Base-by-base conservation (phyloP, 805 yeast genomes). In the Groenewaldozyma tartarivorans region DNA sequence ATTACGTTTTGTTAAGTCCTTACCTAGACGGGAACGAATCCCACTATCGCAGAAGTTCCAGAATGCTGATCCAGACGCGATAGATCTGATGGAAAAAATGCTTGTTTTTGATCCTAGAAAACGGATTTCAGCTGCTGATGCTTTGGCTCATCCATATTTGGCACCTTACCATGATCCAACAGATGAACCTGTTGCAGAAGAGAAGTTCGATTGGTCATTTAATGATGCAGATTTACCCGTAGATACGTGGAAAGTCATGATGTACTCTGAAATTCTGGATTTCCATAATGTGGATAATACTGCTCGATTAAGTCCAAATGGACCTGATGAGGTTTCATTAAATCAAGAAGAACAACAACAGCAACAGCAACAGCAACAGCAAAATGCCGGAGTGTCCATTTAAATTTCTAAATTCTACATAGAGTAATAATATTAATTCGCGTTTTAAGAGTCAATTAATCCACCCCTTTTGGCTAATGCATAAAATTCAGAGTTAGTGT, bases 161-260 rank as follows among this genome's bases (percentile, higher is more conserved):
- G 83, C 86, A 20, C 95, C 95, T 9, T 92, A 90, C 62, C 98
- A 92, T 61, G 98, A 92, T 57, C 95, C 97, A 24, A 75, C 87
- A 3, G 99, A 92, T 63, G 99, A 92, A 64, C 98, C 99, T 1
- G 81, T 75, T 4, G 95, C 97, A 22, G 85, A 79, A 37, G 84
- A 81, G 50, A 82, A 81, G 59, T 92, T 92, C 55, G 98, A 92
- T 63, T 92, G 99, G 99, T 80, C 92, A 55, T 90, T 90, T 63
- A 90, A 92, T 61, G 97, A 94, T 53, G 97, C 96, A 0, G 98
- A 90, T 62, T 71, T 90, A 53, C 96, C 97, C 2, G 92, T 92
- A 15, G 97, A 92, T 56, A 86, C 96, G 11, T 90, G 98, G 98
- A 79, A 95, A 66, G 95, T 87, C 16, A 90, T 92, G 97, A 90